These are phyloP conservation scores for Ceratobasidium sp. DNA, from an alignment of 1,284 basidiomycete genomes.

Conservation along the genomic window DNA sequence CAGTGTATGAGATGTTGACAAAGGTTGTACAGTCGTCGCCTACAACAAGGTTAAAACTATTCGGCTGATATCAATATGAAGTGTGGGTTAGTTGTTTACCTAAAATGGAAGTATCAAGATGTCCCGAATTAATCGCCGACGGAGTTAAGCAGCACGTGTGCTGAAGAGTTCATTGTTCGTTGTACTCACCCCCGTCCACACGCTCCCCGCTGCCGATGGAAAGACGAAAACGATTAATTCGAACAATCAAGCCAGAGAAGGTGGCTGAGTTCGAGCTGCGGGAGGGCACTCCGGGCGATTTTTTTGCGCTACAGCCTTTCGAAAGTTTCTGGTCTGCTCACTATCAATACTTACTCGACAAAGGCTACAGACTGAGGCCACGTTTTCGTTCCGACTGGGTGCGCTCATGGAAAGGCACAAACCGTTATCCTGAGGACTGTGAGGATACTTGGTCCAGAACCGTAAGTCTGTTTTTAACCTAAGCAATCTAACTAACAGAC, in stretches of 20 bases:
- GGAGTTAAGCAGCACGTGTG: too few species aligned
- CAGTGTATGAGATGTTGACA: too few species aligned
- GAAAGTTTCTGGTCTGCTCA: constrained; percentile 22
- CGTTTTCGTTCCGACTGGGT: constrained; percentile 40
- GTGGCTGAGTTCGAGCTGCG: neutral
- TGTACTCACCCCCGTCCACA: too few species aligned
- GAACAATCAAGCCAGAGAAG: neutral
- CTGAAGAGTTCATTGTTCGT: too few species aligned
- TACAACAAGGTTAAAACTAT: too few species aligned
- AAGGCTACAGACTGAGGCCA: constrained; percentile 37
- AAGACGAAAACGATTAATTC: too few species aligned
- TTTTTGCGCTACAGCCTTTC: neutral
- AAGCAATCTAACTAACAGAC: neutral
- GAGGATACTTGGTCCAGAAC: neutral
- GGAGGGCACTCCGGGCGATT: neutral
- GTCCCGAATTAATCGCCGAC: too few species aligned
- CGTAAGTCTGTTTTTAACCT: neutral
- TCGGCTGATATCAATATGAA: too few species aligned
- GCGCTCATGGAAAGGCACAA: constrained; percentile 29
- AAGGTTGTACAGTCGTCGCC: too few species aligned
- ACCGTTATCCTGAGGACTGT: constrained; percentile 15
- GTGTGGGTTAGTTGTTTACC: too few species aligned
- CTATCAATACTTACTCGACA: constrained; percentile 21
- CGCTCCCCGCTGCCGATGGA: too few species aligned
- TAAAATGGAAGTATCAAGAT: too few species aligned